phyloP scores from a whole-genome alignment of 1,284 basidiomycete genomes.

The Sporisorium graminicola region DNA sequence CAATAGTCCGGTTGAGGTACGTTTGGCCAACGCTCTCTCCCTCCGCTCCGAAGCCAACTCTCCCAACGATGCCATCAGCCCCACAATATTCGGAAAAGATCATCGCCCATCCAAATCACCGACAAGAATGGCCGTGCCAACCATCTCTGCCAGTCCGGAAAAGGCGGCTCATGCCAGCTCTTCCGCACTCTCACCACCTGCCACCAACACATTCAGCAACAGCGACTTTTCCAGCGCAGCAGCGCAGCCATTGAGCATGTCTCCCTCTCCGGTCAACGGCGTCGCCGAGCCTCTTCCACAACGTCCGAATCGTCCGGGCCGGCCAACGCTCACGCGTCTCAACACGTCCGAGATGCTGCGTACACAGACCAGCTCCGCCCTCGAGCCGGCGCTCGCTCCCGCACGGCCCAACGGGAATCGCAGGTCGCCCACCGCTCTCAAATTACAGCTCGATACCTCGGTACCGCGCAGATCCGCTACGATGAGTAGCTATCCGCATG shows the following conservation, averaged over 20 bases:
- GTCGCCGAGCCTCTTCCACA: not conserved
- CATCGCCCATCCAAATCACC: not conserved
- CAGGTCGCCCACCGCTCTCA: slow-evolving; percentile 30
- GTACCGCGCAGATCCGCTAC: slow-evolving; percentile 41
- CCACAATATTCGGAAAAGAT: not conserved
- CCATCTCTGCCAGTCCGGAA: slow-evolving; percentile 11
- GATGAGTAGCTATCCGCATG: slow-evolving; percentile 32
- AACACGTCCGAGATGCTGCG: slow-evolving; percentile 56
- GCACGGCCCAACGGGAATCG: slow-evolving; percentile 6
- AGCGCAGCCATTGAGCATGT: slow-evolving; percentile 2
- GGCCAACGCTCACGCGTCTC: slow-evolving; percentile 48
- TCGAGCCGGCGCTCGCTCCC: slow-evolving; percentile 5
- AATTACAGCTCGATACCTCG: slow-evolving; percentile 40
- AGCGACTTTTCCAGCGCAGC: not conserved
- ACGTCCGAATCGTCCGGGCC: slow-evolving; percentile 10
- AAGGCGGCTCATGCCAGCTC: not conserved
- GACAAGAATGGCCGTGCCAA: not conserved
- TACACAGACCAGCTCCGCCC: slow-evolving; percentile 18
- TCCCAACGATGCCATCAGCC: slow-evolving; percentile 8
- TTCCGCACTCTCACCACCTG: not conserved
- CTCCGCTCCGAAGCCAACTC: slow-evolving; percentile 23
- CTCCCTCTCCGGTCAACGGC: slow-evolving; percentile 3
- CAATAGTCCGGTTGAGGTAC: not conserved
- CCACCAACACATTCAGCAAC: not conserved
- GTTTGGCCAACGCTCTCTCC: slow-evolving; percentile 5